Evolutionary conservation across 176 grass and related monocot genomes (phyloP).

Genomic region (Eragrostis nindensis): DNA sequence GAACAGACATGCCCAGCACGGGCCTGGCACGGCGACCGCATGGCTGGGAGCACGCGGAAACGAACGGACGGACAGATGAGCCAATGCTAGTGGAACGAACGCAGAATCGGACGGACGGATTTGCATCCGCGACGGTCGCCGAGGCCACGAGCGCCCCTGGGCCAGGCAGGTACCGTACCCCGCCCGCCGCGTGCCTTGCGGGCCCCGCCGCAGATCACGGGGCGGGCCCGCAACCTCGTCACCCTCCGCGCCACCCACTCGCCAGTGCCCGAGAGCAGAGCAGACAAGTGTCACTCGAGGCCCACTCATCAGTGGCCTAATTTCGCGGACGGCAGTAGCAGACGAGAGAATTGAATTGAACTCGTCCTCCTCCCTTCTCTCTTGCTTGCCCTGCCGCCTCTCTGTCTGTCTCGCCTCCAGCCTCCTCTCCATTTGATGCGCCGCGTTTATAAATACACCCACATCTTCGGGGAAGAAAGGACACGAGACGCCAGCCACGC

Average conservation of each 20-base stretch:
- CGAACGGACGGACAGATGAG: neutral
- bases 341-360: neutral
- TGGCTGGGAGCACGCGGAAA: neutral
- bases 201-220: neutral
- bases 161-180: neutral
- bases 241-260: neutral
- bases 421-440: slow-evolving; percentile 10
- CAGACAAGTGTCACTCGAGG: neutral
- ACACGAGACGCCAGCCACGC: slow-evolving; percentile 13
- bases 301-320: slow-evolving; percentile 23
- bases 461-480: neutral
- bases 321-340: neutral
- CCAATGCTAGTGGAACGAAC: neutral
- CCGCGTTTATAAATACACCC: slow-evolving; percentile 42
- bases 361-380: neutral
- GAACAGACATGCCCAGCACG: neutral
- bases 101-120: neutral
- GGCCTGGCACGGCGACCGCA: too few relatives aligned
- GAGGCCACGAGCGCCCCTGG: neutral
- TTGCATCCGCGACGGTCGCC: neutral
- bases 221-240: neutral
- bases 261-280: neutral
- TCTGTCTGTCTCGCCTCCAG: neutral
- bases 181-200: neutral
- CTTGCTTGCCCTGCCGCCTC: too few relatives aligned